Percentiles rank a stretch among this genome's conserved stretches.
Conservation (phyloP, 768 basidiomycete species). For the Lentinula detonsa region DNA sequence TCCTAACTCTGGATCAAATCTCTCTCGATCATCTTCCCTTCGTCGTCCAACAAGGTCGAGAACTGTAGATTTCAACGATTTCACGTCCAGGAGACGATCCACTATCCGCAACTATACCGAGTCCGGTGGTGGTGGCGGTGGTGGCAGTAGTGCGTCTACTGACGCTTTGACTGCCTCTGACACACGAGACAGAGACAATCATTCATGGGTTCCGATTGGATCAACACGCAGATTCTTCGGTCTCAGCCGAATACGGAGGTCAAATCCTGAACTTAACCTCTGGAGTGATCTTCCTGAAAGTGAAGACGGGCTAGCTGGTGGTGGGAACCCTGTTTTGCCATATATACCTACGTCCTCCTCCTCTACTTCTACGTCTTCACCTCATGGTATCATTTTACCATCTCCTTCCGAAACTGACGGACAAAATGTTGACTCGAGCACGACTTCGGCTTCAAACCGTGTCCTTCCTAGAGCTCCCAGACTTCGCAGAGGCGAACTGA, state of each 20-base stretch:
- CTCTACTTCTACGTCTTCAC: constrained; percentile 1
- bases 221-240: constrained; percentile 51
- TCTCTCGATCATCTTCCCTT: constrained; percentile 55
- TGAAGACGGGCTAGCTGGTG: constrained; percentile 1
- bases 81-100: constrained; percentile 59
- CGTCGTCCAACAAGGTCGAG: constrained; percentile 52
- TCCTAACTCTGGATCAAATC: constrained; percentile 18
- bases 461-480: constrained; percentile 27
- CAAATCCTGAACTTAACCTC: constrained; percentile 17
- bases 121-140: constrained; percentile 8
- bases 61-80: constrained; percentile 67
- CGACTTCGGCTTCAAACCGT: neutral
- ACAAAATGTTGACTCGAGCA: constrained; percentile 20
- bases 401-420: constrained; percentile 26
- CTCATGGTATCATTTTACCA: constrained; percentile 5
- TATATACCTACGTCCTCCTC: neutral
- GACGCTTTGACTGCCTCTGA: constrained; percentile 10
- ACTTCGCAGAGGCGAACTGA: constrained; percentile 61
- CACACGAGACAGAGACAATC: neutral
- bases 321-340: neutral
- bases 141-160: constrained; percentile 22
- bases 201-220: constrained; percentile 16
- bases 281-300: constrained; percentile 19
- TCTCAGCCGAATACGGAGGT: constrained; percentile 34
- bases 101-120: constrained; percentile 30